phyloP scores from a whole-genome alignment of 495 filamentous ascomycete species.

The Hypoxylon lienhwacheense region DNA sequence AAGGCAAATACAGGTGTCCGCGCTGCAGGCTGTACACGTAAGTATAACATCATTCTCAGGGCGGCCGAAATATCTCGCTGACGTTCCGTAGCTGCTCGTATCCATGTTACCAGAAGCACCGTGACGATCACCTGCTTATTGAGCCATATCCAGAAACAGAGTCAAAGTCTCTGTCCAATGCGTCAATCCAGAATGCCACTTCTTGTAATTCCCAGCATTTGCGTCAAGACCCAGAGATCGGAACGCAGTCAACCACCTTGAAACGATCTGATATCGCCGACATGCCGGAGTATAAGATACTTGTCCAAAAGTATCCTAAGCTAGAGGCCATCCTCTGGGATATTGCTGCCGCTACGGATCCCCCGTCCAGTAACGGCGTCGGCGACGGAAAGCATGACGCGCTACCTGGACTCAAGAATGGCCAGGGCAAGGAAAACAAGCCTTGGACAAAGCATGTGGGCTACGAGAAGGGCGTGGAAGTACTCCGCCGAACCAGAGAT shows the following conservation, averaged over 20 bases:
- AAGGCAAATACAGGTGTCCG: constrained; percentile 65
- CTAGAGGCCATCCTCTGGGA: constrained; percentile 33
- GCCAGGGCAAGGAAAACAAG: constrained; percentile 22
- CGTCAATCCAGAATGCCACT: neutral
- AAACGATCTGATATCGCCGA: constrained; percentile 32
- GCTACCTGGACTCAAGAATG: neutral
- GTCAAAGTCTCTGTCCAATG: neutral
- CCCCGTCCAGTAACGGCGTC: constrained; percentile 10
- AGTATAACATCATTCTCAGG: constrained; percentile 12
- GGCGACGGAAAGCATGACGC: neutral
- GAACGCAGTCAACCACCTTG: neutral
- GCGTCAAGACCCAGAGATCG: neutral
- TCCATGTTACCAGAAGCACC: constrained; percentile 67
- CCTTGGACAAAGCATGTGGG: constrained; percentile 33
- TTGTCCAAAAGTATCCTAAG: constrained; percentile 35
- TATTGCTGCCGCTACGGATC: constrained; percentile 38
- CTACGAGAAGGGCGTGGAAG: constrained; percentile 32
- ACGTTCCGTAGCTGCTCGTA: constrained; percentile 64
- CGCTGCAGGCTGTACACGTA: constrained; percentile 62
- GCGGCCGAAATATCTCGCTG: constrained; percentile 1
- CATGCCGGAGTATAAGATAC: constrained; percentile 34
- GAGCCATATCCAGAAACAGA: neutral
- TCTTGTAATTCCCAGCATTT: neutral
- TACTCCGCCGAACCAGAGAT: constrained; percentile 30
- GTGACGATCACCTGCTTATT: constrained; percentile 37